These are phyloP conservation scores for Odonthalia washingtoniensis DNA, from an alignment of 31 red algal species.

Conservation along the genomic window DNA sequence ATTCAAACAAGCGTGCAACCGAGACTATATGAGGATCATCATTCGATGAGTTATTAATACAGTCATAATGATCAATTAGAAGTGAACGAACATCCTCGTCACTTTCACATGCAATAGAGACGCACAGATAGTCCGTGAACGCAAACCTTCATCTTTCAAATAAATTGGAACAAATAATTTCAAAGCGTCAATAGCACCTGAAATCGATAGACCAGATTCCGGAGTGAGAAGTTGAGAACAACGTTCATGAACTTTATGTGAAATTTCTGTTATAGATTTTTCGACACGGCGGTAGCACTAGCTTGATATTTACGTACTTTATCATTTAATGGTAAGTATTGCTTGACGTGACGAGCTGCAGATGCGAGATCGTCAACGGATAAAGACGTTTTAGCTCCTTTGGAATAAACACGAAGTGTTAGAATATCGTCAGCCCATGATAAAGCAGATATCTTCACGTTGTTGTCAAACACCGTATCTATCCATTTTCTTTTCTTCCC, in stretches of 20 bases:
- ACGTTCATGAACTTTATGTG: slow-evolving; percentile 44
- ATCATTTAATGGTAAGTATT: slow-evolving; percentile 60
- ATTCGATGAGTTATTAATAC: not conserved
- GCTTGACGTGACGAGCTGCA: slow-evolving; percentile 60
- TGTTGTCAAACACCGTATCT: slow-evolving; percentile 11
- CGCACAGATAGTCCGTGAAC: slow-evolving; percentile 31
- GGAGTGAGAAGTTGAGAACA: slow-evolving; percentile 33
- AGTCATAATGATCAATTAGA: slow-evolving; percentile 22
- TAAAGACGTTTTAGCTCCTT: slow-evolving; percentile 69
- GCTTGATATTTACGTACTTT: slow-evolving; percentile 59
- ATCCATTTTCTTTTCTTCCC: not conserved
- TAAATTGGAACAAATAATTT: slow-evolving; percentile 80
- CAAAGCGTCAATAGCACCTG: slow-evolving; percentile 53
- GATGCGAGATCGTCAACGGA: slow-evolving; percentile 59
- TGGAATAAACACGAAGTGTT: slow-evolving; percentile 60
- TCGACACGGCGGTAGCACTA: slow-evolving; percentile 58
- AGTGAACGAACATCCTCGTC: slow-evolving; percentile 61
- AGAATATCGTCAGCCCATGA: slow-evolving; percentile 80
- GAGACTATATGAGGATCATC: slow-evolving; percentile 75
- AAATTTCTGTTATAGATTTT: slow-evolving; percentile 58
- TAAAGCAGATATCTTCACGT: slow-evolving; percentile 34
- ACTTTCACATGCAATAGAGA: slow-evolving; percentile 34
- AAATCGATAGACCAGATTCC: slow-evolving; percentile 4
- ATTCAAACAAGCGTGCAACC: slow-evolving; percentile 75
- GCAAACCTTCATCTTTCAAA: slow-evolving; percentile 56